Conservation (phyloP, 2,329 filamentous ascomycete species). For the Herpotrichia juniperi region DNA sequence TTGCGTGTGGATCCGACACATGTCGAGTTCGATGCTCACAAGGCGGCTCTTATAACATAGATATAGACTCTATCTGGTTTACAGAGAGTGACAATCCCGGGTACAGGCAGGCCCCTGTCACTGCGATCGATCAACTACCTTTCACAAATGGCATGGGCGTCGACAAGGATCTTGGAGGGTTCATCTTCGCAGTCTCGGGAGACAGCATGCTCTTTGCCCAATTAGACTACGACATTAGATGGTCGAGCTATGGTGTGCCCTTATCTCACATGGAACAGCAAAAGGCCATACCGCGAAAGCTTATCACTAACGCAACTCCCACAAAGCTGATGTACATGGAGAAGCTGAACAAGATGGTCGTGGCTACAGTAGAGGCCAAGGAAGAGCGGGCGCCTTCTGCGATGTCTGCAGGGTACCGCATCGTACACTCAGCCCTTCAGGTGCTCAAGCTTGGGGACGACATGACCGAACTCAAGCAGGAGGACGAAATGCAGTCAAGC, state of each 20-base stretch:
- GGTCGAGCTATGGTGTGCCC: conserved; percentile 8
- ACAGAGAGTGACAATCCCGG: conserved; percentile 31
- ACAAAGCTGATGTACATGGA: conserved; percentile 52
- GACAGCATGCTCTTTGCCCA: conserved; percentile 56
- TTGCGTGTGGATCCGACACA: conserved; percentile 47
- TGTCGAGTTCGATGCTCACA: conserved; percentile 36
- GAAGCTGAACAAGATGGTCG: conserved; percentile 55
- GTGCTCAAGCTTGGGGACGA: conserved; percentile 31
- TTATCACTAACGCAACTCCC: conserved; percentile 32
- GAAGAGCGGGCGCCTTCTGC: conserved; percentile 34
- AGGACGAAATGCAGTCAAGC: conserved; percentile 20
- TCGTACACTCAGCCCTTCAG: conserved; percentile 43
- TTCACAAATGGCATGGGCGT: conserved; percentile 35
- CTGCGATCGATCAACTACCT: conserved; percentile 40
- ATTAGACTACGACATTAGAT: conserved; percentile 46
- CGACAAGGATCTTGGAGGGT: conserved; percentile 48
- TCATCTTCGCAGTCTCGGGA: conserved; percentile 56
- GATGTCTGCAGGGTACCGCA: conserved; percentile 37
- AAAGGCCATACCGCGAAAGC: conserved; percentile 33
- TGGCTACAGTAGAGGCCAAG: conserved; percentile 51
- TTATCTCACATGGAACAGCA: conserved; percentile 5
- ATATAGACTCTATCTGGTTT: conserved; percentile 47
- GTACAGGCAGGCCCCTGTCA: conserved; percentile 37
- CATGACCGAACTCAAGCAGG: conserved; percentile 27
- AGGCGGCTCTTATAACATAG: conserved; percentile 11